Conservation (phyloP, 768 basidiomycete species). For the Naganishia onofrii region DNA sequence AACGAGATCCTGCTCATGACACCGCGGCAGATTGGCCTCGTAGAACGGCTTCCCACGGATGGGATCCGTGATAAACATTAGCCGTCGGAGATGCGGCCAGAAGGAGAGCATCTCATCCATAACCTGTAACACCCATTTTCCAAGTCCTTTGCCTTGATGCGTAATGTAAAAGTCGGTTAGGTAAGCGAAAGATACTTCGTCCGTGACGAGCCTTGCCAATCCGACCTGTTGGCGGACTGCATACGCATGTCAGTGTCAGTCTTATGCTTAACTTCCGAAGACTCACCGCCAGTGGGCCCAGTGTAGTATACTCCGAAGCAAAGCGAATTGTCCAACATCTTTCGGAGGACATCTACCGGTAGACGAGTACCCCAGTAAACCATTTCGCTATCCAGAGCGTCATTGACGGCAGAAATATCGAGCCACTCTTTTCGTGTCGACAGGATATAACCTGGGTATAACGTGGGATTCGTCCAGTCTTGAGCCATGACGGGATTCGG, state of each 20-base stretch:
- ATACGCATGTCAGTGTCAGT: background rate
- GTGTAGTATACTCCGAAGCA: slow-evolving; percentile 13
- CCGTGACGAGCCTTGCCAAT: slow-evolving; percentile 27
- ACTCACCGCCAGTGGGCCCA: slow-evolving; percentile 1
- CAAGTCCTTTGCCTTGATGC: slow-evolving; percentile 27
- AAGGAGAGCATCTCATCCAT: slow-evolving; percentile 20
- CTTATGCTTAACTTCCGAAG: background rate
- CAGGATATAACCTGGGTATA: slow-evolving; percentile 22
- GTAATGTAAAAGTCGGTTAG: slow-evolving; percentile 32
- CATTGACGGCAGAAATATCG: slow-evolving; percentile 25
- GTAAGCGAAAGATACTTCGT: slow-evolving; percentile 29
- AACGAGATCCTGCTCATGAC: slow-evolving; percentile 1
- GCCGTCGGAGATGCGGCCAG: slow-evolving; percentile 23
- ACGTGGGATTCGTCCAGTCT: slow-evolving; percentile 14
- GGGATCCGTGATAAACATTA: slow-evolving; percentile 22
- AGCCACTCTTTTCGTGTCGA: slow-evolving; percentile 21
- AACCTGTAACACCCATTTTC: background rate
- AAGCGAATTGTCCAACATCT: slow-evolving; percentile 25
- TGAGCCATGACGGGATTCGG: background rate
- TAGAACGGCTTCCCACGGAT: slow-evolving; percentile 22
- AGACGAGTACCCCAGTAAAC: slow-evolving; percentile 27
- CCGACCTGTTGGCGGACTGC: slow-evolving; percentile 28
- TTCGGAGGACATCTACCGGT: background rate
- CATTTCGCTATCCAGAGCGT: slow-evolving; percentile 25
- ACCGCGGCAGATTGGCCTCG: slow-evolving; percentile 7